Evolutionary conservation across 129 eudicot species (phyloP).

Genomic region (Escallonia rubra): DNA sequence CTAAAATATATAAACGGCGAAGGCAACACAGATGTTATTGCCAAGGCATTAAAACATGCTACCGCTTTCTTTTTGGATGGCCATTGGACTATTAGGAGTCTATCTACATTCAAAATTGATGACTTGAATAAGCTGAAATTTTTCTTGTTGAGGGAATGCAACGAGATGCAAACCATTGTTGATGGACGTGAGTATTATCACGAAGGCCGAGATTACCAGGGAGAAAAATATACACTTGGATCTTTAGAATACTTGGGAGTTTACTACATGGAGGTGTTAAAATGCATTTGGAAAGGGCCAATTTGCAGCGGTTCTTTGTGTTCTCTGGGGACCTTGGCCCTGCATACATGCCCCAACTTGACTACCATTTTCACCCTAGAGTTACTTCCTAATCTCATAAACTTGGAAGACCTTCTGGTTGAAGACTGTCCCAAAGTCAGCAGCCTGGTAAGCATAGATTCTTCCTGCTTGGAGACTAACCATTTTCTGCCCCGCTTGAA

Average conservation of each 20-base stretch:
- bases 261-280: slow-evolving; percentile 9
- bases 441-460: slow-evolving; percentile 10
- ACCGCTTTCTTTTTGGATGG: not conserved
- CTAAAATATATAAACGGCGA: slow-evolving; percentile 21
- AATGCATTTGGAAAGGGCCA: slow-evolving; percentile 14
- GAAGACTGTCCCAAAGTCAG: slow-evolving; percentile 28
- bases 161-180: not conserved
- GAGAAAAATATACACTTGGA: not conserved
- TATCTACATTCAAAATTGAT: not conserved
- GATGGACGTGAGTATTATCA: not conserved
- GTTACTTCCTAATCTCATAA: not conserved
- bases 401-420: not conserved
- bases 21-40: slow-evolving; percentile 2
- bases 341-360: slow-evolving; percentile 13
- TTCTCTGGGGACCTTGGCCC: slow-evolving; percentile 8
- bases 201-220: not conserved
- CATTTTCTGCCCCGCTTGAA: slow-evolving; percentile 24
- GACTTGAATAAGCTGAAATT: not conserved
- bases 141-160: slow-evolving; percentile 4
- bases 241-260: slow-evolving; percentile 13
- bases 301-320: slow-evolving; percentile 5
- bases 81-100: not conserved
- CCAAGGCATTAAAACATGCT: not conserved
- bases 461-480: not conserved
- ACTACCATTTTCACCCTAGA: slow-evolving; percentile 3